A percentile compares a stretch with the other conserved stretches of the same genome.
phyloP scores from a whole-genome alignment of 331 rosid genomes.

The Prunus yedoensis region DNA sequence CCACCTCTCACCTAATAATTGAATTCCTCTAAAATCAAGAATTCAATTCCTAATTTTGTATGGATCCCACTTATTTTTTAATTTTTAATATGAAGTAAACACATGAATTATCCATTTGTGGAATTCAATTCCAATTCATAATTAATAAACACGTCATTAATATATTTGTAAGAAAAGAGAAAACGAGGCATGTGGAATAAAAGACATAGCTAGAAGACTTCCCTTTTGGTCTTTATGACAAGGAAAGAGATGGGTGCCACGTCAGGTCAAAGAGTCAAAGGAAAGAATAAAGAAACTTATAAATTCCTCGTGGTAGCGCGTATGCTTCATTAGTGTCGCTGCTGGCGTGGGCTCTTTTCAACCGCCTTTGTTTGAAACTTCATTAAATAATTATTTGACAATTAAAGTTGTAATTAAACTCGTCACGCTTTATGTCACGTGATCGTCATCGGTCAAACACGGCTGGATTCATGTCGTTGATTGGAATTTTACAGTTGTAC shows the following conservation, averaged over 20 bases:
- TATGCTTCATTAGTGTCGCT: conserved; percentile 31
- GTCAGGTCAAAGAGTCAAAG: conserved; percentile 33
- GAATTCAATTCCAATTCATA: too few species aligned
- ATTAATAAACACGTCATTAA: too few species aligned
- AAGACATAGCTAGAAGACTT: neutral
- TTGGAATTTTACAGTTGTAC: neutral
- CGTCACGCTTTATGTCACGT: neutral
- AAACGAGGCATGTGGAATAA: neutral
- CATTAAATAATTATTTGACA: too few species aligned
- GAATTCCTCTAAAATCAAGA: too few species aligned
- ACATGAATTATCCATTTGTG: fast-evolving
- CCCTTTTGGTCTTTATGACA: neutral
- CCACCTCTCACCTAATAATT: too few species aligned
- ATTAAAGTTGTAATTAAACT: neutral
- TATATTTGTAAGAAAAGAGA: too few species aligned
- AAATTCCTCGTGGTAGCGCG: conserved; percentile 27
- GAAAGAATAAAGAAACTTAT: neutral
- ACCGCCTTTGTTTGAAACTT: neutral
- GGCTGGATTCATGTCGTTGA: neutral
- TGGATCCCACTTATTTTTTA: too few species aligned
- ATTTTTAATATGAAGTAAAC: too few species aligned
- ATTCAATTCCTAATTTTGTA: too few species aligned
- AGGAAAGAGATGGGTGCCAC: conserved; percentile 22
- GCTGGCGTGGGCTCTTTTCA: conserved; percentile 1
- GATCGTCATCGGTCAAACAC: neutral